Conservation (phyloP, 2,329 filamentous ascomycete genomes). For the Rhexocercosporidium sp. region DNA sequence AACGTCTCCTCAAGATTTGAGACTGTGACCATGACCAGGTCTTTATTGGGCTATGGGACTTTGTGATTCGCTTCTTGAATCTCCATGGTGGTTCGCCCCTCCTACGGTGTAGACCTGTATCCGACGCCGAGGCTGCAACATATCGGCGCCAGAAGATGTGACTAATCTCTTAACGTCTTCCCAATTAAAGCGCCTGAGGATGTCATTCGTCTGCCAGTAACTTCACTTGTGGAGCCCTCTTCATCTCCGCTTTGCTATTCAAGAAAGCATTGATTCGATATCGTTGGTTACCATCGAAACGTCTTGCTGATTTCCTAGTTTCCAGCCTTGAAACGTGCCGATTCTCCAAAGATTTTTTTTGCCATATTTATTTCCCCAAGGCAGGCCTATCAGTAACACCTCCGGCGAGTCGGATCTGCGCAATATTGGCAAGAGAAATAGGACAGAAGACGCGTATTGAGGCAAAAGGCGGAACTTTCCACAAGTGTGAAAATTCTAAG, state of each 20-base stretch:
- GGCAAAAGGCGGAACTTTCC: not conserved
- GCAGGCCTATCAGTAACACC: not conserved
- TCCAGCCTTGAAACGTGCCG: constrained; percentile 11
- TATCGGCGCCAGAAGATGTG: constrained; percentile 13
- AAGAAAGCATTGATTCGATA: constrained; percentile 16
- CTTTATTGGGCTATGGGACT: not conserved
- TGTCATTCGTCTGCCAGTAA: constrained; percentile 12
- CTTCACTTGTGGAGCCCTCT: not conserved
- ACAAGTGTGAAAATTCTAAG: not conserved
- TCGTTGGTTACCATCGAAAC: constrained; percentile 9
- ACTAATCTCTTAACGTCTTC: constrained; percentile 8
- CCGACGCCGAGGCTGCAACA: constrained; percentile 1
- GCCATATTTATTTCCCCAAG: not conserved
- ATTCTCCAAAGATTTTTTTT: constrained; percentile 9
- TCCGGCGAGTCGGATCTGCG: not conserved
- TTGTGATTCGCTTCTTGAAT: constrained; percentile 9
- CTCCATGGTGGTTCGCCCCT: constrained; percentile 23
- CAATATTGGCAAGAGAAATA: not conserved
- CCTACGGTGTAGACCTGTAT: constrained; percentile 19
- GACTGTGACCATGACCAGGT: constrained; percentile 2
- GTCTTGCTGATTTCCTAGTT: constrained; percentile 3
- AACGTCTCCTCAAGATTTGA: constrained; percentile 5
- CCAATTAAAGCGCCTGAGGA: constrained; percentile 6
- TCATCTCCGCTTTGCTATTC: constrained; percentile 10
- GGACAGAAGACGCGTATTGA: not conserved